These are phyloP conservation scores for Sanghuangporus sanghuang DNA, from an alignment of 1,284 basidiomycete genomes.

Conservation along the genomic window DNA sequence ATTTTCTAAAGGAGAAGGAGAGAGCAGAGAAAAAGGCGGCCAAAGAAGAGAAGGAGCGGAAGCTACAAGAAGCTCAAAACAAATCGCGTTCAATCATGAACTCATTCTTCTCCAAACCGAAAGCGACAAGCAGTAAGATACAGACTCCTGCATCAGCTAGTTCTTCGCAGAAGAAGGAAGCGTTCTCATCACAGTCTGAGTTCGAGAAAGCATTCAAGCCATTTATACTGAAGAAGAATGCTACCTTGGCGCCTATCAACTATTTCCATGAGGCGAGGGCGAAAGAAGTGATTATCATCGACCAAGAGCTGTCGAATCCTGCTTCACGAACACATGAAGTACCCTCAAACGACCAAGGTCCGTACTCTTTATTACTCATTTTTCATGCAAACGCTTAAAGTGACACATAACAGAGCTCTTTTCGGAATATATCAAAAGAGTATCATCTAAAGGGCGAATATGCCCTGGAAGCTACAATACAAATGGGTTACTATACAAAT, in stretches of 20 bases:
- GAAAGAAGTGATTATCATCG: conserved; percentile 50
- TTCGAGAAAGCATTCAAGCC: conserved; percentile 74
- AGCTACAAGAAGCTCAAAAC: conserved; percentile 58
- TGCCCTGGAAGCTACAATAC: background rate
- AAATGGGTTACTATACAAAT: conserved; percentile 13
- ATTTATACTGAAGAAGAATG: conserved; percentile 70
- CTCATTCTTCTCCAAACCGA: conserved; percentile 66
- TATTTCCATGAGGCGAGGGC: conserved; percentile 46
- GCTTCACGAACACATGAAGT: too few species aligned
- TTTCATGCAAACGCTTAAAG: background rate
- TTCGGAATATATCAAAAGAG: conserved; percentile 1
- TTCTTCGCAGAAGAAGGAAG: conserved; percentile 30
- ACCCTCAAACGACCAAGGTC: background rate
- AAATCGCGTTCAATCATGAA: conserved; percentile 72
- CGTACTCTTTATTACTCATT: background rate
- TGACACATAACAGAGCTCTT: background rate
- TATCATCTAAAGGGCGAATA: background rate
- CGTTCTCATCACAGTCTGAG: conserved; percentile 47
- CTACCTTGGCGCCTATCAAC: conserved; percentile 65
- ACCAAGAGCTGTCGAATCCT: conserved; percentile 35
- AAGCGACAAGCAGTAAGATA: conserved; percentile 23
- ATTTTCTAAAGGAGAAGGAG: conserved; percentile 51
- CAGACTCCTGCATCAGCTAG: conserved; percentile 25
- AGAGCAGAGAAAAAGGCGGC: conserved; percentile 59
- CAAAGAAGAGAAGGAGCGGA: conserved; percentile 63